Conservation (phyloP, 768 basidiomycete species). For the Rubroboletus pulcherrimus region DNA sequence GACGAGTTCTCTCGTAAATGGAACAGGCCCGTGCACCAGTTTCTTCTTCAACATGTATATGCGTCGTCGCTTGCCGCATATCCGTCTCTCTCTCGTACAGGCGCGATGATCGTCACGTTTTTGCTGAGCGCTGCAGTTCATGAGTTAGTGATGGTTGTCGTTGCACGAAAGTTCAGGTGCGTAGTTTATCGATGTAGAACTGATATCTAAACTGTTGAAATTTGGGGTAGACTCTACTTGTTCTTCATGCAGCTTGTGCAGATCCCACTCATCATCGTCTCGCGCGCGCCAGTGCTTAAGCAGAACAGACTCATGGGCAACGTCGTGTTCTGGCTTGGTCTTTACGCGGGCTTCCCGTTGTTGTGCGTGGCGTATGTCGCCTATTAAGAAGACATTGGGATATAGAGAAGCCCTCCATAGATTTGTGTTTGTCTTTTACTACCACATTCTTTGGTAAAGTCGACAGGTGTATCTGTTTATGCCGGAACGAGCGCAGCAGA, state of each 20-base stretch:
- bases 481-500: too few relatives aligned
- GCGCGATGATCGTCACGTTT: constrained; percentile 94
- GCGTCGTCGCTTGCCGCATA: constrained; percentile 80
- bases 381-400: constrained; percentile 36
- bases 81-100: constrained; percentile 59
- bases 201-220: background rate
- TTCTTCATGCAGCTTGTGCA: constrained; percentile 84
- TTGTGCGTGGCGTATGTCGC: constrained; percentile 76
- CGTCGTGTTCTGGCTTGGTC: constrained; percentile 89
- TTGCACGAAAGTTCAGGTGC: constrained; percentile 86
- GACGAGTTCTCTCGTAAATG: constrained; percentile 98
- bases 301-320: constrained; percentile 80
- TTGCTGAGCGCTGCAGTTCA: constrained; percentile 85
- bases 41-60: constrained; percentile 93
- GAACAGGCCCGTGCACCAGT: constrained; percentile 96
- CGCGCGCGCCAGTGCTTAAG: constrained; percentile 72
- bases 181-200: constrained; percentile 17
- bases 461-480: too few relatives aligned
- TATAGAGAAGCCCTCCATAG: constrained; percentile 3
- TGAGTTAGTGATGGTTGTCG: constrained; percentile 95
- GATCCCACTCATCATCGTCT: constrained; percentile 84
- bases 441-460: too few relatives aligned
- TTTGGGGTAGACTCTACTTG: constrained; percentile 65
- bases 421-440: background rate
- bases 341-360: constrained; percentile 90